A percentile compares a stretch with the other conserved stretches of the same genome.
phyloP scores from a whole-genome alignment of 805 yeast species.

The Groenewaldozyma tartarivorans region DNA sequence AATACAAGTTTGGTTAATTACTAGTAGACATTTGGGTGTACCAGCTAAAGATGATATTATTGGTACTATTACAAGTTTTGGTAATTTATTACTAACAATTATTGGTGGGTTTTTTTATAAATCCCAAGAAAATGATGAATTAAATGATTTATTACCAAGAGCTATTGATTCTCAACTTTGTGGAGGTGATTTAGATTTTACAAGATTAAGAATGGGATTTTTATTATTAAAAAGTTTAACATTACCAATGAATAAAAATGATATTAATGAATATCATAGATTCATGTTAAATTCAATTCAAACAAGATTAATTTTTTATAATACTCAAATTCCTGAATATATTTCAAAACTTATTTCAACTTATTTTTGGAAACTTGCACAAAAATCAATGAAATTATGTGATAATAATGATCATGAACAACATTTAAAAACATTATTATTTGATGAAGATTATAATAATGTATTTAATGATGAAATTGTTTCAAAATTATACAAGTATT shows the following conservation, averaged over 20 bases:
- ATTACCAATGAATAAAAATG: neutral
- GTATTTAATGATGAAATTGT: slow-evolving; percentile 21
- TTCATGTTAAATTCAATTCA: slow-evolving; percentile 25
- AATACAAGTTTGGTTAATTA: slow-evolving; percentile 20
- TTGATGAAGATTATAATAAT: slow-evolving; percentile 20
- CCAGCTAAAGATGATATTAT: slow-evolving; percentile 14
- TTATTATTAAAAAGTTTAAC: slow-evolving; percentile 16
- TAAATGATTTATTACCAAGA: slow-evolving; percentile 14
- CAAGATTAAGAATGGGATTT: slow-evolving; percentile 18
- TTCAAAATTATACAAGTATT: slow-evolving; percentile 15
- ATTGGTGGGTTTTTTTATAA: slow-evolving; percentile 18
- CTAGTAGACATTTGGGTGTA: slow-evolving; percentile 17
- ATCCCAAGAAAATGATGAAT: slow-evolving; percentile 15
- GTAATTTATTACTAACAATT: slow-evolving; percentile 12
- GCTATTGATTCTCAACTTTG: slow-evolving; percentile 30
- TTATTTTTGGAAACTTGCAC: slow-evolving; percentile 4
- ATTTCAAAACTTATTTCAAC: neutral
- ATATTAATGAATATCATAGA: neutral
- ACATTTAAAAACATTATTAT: neutral
- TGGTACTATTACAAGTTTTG: slow-evolving; percentile 7
- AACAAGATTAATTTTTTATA: slow-evolving; percentile 19
- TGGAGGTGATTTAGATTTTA: slow-evolving; percentile 27
- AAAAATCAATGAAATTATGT: slow-evolving; percentile 6
- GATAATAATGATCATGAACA: neutral
- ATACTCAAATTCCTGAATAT: slow-evolving; percentile 3